phyloP scores from a whole-genome alignment of 257 asterid genomes.

The Solanum sejunctum region DNA sequence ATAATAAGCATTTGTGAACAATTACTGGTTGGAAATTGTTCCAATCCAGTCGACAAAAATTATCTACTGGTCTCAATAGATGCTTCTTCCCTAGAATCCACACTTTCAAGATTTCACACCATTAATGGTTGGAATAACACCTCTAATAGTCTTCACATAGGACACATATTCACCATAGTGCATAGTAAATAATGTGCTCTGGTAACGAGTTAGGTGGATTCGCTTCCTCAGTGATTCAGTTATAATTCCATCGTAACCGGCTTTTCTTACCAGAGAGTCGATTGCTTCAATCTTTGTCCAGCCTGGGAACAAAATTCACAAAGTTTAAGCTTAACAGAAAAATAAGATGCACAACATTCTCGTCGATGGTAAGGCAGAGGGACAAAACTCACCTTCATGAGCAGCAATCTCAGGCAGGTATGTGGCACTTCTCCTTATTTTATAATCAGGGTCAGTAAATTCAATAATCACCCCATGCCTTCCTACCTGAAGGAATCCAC shows the following conservation, averaged over 20 bases:
- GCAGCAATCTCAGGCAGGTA: constrained; percentile 97
- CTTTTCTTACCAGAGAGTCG: constrained; percentile 69
- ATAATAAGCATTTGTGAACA: background rate
- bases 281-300: constrained; percentile 67
- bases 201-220: constrained; percentile 65
- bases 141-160: constrained; percentile 64
- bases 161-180: constrained; percentile 56
- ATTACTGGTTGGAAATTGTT: background rate
- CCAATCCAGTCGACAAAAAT: background rate
- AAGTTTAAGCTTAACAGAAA: background rate
- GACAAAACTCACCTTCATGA: constrained; percentile 60
- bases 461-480: constrained; percentile 87
- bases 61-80: constrained; percentile 6
- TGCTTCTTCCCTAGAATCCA: constrained; percentile 14
- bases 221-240: constrained; percentile 12
- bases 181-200: constrained; percentile 82
- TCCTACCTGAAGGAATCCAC: constrained; percentile 52
- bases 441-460: constrained; percentile 62
- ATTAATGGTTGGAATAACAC: constrained; percentile 54
- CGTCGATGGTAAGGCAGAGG: background rate
- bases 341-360: background rate
- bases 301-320: constrained; percentile 20
- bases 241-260: constrained; percentile 58
- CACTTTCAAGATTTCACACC: constrained; percentile 38
- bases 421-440: constrained; percentile 65